Percentiles rank a stretch among this genome's conserved stretches.
Conservation (phyloP, 495 filamentous ascomycete genomes). For the Podospora pseudopauciseta region DNA sequence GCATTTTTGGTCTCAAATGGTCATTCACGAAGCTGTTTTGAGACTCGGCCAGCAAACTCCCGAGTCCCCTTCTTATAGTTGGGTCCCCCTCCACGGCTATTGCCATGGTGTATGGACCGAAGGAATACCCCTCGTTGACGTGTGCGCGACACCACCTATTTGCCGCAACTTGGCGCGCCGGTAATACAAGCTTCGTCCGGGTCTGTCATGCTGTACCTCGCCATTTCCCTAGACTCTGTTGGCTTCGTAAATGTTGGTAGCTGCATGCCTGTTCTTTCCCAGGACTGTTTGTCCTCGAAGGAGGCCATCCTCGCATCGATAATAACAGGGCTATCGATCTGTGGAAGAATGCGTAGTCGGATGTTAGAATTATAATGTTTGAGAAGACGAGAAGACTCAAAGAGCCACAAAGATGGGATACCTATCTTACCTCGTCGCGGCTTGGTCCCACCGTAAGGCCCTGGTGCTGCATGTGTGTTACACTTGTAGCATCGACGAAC, state of each 20-base stretch:
- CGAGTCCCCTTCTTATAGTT: neutral
- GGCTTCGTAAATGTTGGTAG: too few species aligned
- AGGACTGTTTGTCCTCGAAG: neutral
- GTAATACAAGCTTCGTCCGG: neutral
- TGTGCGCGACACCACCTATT: neutral
- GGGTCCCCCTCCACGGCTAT: neutral
- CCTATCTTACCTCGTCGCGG: conserved; percentile 34
- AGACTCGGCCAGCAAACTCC: neutral
- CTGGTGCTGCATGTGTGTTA: conserved; percentile 36
- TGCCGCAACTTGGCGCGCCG: neutral
- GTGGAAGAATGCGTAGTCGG: neutral
- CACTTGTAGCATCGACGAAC: conserved; percentile 28
- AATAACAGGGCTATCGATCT: conserved; percentile 34
- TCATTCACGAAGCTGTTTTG: neutral
- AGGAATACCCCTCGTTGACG: neutral
- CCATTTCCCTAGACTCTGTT: neutral
- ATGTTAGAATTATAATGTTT: too few species aligned
- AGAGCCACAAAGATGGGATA: too few species aligned
- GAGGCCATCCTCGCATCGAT: conserved; percentile 39
- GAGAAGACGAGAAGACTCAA: too few species aligned
- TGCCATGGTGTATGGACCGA: too few species aligned
- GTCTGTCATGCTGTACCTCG: neutral
- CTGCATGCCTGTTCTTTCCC: neutral
- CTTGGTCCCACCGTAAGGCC: conserved; percentile 29
- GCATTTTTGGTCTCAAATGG: conserved; percentile 22